These are phyloP conservation scores for Bolboschoenus planiculmis DNA, from an alignment of 176 grass and related monocot species.

Conservation along the genomic window DNA sequence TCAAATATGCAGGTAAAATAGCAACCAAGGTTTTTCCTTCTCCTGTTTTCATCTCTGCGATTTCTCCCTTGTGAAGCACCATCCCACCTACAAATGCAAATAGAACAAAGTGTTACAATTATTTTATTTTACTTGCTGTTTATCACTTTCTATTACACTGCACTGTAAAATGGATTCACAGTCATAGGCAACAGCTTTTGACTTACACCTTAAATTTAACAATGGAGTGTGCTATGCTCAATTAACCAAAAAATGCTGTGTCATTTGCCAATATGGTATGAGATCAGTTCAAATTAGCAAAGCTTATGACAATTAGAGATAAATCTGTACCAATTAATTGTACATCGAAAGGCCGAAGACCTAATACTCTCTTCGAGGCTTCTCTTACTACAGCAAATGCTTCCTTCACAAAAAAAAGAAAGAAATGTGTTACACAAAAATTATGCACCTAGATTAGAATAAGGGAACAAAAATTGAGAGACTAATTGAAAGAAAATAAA, in stretches of 20 bases:
- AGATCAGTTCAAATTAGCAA: not conserved
- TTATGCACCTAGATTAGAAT: not conserved
- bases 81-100: conserved; percentile 58
- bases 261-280: not conserved
- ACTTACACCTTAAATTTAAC: not conserved
- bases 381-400: conserved; percentile 96
- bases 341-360: conserved; percentile 92
- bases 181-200: not conserved
- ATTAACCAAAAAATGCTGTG: not conserved
- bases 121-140: not conserved
- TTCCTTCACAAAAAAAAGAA: conserved; percentile 51
- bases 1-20: conserved; percentile 83
- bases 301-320: not conserved
- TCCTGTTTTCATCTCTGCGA: conserved; percentile 97
- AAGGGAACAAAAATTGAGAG: not conserved
- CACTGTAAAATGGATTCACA: not conserved
- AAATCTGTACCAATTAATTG: conserved; percentile 41
- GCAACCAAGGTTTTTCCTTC: conserved; percentile 99
- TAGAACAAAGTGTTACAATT: not conserved
- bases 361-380: conserved; percentile 90
- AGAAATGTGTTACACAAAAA: not conserved
- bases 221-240: not conserved
- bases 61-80: conserved; percentile 95
- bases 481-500: not conserved
- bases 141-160: not conserved